These are phyloP conservation scores for Trametes coccinea DNA, from an alignment of 768 basidiomycete species.

Conservation along the genomic window DNA sequence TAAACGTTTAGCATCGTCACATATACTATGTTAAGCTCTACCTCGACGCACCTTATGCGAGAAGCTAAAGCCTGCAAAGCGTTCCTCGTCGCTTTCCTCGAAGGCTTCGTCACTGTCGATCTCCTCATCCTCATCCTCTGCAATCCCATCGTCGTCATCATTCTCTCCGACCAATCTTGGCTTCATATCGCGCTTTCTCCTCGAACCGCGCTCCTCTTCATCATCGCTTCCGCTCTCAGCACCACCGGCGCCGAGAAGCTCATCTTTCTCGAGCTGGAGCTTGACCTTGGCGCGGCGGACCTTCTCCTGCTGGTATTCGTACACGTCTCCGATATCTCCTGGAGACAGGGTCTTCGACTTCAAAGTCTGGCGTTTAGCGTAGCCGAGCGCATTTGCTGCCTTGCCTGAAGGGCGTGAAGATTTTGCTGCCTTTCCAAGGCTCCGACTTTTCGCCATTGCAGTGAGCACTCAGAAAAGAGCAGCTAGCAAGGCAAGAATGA, in stretches of 20 bases:
- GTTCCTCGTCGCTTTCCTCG: conserved; percentile 80
- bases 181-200: conserved; percentile 32
- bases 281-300: conserved; percentile 52
- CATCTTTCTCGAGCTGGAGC: conserved; percentile 59
- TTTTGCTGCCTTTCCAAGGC: neutral
- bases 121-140: conserved; percentile 69
- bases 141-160: conserved; percentile 74
- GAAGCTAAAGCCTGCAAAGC: conserved; percentile 63
- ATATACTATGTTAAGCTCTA: neutral
- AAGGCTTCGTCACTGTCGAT: conserved; percentile 84
- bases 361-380: conserved; percentile 50
- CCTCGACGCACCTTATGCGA: conserved; percentile 36
- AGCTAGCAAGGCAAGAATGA: neutral
- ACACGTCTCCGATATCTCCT: conserved; percentile 51
- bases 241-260: conserved; percentile 35
- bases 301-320: conserved; percentile 59
- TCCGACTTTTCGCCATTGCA: conserved; percentile 2
- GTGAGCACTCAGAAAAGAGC: neutral
- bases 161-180: conserved; percentile 52
- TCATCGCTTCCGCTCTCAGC: conserved; percentile 44
- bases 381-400: conserved; percentile 46
- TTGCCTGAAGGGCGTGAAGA: conserved; percentile 6
- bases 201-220: conserved; percentile 30
- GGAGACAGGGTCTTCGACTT: conserved; percentile 39
- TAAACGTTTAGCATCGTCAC: neutral